Percentiles rank a stretch among this genome's conserved stretches.
phyloP scores from a whole-genome alignment of 192 early-diverging fungal species.

The Podila minutissima region DNA sequence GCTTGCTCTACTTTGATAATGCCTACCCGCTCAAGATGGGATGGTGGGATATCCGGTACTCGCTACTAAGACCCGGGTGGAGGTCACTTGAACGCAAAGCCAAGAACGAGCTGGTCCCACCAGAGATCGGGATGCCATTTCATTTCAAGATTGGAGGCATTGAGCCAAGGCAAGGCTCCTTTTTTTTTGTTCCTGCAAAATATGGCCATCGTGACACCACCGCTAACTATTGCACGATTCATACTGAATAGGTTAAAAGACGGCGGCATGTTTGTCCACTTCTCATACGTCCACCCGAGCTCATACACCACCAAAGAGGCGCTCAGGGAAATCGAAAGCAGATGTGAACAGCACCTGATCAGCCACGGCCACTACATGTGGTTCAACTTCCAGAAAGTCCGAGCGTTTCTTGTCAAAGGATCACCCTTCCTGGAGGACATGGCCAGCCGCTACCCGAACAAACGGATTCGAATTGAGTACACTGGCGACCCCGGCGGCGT shows the following conservation, averaged over 20 bases:
- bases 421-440: conserved; percentile 81
- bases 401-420: conserved; percentile 76
- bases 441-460: conserved; percentile 60
- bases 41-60: conserved; percentile 50
- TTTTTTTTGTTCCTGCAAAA: neutral
- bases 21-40: conserved; percentile 50
- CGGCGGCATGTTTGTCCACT: conserved; percentile 65
- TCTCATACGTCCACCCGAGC: conserved; percentile 52
- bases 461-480: conserved; percentile 31
- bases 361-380: conserved; percentile 65
- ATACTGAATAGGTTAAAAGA: conserved; percentile 50
- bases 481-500: conserved; percentile 23
- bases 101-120: conserved; percentile 52
- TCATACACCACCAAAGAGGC: conserved; percentile 47
- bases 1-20: conserved; percentile 52
- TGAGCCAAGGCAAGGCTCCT: conserved; percentile 57
- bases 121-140: conserved; percentile 59
- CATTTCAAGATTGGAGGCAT: conserved; percentile 58
- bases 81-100: conserved; percentile 45
- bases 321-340: conserved; percentile 52
- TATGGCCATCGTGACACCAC: neutral
- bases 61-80: conserved; percentile 37
- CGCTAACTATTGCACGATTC: neutral
- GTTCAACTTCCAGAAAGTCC: conserved; percentile 71
- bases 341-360: conserved; percentile 66